Percentiles rank a stretch among this genome's conserved stretches.
phyloP scores from a whole-genome alignment of 176 grass and related monocot species.

The Phragmites australis region DNA sequence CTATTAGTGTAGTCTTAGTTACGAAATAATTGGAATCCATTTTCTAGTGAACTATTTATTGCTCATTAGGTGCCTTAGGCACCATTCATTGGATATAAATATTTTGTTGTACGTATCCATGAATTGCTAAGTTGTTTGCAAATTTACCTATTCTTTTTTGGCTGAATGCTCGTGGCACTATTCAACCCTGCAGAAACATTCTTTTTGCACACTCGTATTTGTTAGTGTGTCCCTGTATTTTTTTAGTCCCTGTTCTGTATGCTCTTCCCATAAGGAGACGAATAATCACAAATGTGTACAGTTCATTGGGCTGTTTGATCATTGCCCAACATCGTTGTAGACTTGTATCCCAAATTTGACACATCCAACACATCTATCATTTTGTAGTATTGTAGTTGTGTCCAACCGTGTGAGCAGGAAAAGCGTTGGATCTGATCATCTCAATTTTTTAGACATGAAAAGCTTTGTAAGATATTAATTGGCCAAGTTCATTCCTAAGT shows the following conservation, averaged over 20 bases:
- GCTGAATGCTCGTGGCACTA: neutral
- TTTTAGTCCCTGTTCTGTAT: neutral
- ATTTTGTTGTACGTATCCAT: neutral
- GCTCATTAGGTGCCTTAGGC: neutral
- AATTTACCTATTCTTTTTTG: neutral
- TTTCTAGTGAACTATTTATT: constrained; percentile 19
- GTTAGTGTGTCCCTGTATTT: neutral
- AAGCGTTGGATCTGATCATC: neutral
- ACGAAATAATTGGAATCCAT: neutral
- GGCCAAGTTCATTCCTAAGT: constrained; percentile 7
- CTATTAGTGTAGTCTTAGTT: neutral
- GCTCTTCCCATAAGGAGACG: neutral
- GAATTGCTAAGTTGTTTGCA: neutral
- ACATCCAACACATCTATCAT: neutral
- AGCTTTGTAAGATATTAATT: constrained; percentile 19
- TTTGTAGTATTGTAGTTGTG: neutral
- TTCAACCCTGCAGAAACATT: neutral
- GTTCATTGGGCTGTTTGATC: neutral
- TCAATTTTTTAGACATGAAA: constrained; percentile 3
- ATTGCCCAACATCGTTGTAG: neutral
- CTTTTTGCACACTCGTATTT: neutral
- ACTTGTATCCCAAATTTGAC: neutral
- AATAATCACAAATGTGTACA: neutral
- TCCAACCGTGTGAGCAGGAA: neutral
- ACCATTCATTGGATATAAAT: neutral